Evolutionary conservation across 2,329 filamentous ascomycete genomes (phyloP).

Genomic region (Nigrospora sphaerica): DNA sequence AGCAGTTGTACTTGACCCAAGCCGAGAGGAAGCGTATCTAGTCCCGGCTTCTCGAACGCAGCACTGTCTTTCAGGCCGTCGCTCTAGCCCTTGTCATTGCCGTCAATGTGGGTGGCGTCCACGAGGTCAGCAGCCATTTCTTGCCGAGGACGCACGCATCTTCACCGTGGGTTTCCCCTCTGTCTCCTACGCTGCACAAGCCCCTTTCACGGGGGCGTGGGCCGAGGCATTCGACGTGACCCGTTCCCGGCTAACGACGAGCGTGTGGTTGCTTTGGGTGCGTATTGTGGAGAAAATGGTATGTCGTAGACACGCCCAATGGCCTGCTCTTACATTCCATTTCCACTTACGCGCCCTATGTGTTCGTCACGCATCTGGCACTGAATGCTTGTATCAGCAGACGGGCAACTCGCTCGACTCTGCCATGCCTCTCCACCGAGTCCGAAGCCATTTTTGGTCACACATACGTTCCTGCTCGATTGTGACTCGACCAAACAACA

Average conservation of each 20-base stretch:
- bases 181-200: too few relatives aligned
- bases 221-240: neutral
- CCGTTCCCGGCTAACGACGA: neutral
- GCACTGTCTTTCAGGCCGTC: neutral
- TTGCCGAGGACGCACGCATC: neutral
- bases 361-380: neutral
- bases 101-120: neutral
- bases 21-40: neutral
- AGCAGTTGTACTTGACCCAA: neutral
- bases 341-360: neutral
- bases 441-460: neutral
- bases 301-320: neutral
- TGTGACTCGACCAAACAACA: neutral
- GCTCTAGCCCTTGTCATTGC: neutral
- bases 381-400: neutral
- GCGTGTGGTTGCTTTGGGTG: too few relatives aligned
- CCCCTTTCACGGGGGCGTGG: too few relatives aligned
- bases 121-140: neutral
- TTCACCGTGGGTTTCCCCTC: neutral
- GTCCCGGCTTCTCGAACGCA: neutral
- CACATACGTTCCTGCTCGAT: neutral
- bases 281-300: neutral
- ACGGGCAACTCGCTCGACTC: neutral
- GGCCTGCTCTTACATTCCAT: neutral
- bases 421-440: neutral